Evolutionary conservation across 176 grass and related monocot species (phyloP).

Genomic region (Stipa capillata): DNA sequence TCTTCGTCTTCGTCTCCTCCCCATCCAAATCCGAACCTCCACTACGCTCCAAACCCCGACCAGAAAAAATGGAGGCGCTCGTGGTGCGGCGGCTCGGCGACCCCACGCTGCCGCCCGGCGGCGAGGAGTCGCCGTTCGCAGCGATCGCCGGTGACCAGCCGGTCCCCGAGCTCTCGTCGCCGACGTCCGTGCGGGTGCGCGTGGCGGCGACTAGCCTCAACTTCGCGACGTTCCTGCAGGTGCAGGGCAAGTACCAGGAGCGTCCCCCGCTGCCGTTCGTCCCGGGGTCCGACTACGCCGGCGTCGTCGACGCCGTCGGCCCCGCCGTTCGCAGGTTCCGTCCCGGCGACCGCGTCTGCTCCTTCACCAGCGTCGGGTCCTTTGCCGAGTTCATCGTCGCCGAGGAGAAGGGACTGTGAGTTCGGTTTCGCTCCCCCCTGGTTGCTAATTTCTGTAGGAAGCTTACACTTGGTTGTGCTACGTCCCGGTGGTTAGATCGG

Average conservation of each 20-base stretch:
- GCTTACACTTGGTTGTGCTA: neutral
- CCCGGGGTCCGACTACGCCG: slow-evolving; percentile 77
- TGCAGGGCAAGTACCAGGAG: slow-evolving; percentile 91
- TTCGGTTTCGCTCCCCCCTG: neutral
- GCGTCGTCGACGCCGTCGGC: slow-evolving; percentile 80
- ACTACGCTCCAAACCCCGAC: neutral
- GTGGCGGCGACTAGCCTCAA: slow-evolving; percentile 75
- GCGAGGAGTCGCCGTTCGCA: slow-evolving; percentile 39
- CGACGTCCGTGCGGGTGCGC: slow-evolving; percentile 62
- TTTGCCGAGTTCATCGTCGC: slow-evolving; percentile 70
- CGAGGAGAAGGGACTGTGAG: slow-evolving; percentile 72
- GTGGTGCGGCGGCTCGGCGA: slow-evolving; percentile 67
- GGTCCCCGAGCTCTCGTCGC: slow-evolving; percentile 43
- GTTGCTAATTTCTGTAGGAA: neutral
- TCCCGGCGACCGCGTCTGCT: slow-evolving; percentile 67
- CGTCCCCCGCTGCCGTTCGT: slow-evolving; percentile 62
- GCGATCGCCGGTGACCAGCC: slow-evolving; percentile 29
- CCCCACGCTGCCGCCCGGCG: slow-evolving; percentile 45
- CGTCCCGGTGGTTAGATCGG: neutral
- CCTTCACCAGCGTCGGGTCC: slow-evolving; percentile 36
- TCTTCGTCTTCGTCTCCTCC: no score
- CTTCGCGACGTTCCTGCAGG: slow-evolving; percentile 75
- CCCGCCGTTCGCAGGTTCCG: slow-evolving; percentile 45
- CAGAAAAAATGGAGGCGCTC: slow-evolving; percentile 61
- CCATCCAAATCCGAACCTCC: neutral